These are phyloP conservation scores for Oryza brachyantha DNA, from an alignment of 176 grass and related monocot genomes.

Conservation along the genomic window DNA sequence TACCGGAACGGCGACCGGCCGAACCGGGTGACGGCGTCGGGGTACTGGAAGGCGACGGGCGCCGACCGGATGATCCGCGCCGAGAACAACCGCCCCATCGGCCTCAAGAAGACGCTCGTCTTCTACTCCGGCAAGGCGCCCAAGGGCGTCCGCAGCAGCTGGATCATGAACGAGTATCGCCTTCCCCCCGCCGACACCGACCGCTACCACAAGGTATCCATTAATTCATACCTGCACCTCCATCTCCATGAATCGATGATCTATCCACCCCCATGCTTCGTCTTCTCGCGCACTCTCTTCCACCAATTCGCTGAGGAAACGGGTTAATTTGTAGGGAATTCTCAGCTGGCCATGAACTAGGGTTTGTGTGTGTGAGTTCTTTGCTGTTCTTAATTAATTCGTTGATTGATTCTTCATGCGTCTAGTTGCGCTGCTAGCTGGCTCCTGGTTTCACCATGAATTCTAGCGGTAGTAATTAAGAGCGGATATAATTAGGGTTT, in stretches of 20 bases:
- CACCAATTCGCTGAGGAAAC: neutral
- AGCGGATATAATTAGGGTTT: constrained; percentile 34
- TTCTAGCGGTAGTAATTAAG: neutral
- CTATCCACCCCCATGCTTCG: neutral
- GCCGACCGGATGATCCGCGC: constrained; percentile 74
- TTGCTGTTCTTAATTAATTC: neutral
- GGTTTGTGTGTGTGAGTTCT: constrained; percentile 23
- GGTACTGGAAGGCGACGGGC: constrained; percentile 99
- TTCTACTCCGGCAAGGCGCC: constrained; percentile 99
- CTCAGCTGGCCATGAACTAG: neutral
- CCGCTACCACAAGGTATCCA: constrained; percentile 69
- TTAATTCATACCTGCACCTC: neutral
- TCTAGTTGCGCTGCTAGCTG: neutral
- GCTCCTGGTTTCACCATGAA: neutral
- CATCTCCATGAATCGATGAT: too few relatives aligned
- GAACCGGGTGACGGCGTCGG: constrained; percentile 87
- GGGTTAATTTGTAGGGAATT: neutral
- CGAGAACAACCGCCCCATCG: constrained; percentile 70
- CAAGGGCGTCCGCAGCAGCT: constrained; percentile 80
- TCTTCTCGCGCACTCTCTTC: neutral
- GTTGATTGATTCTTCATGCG: neutral
- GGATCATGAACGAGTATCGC: constrained; percentile 99
- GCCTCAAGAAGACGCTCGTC: constrained; percentile 95
- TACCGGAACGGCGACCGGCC: constrained; percentile 96
- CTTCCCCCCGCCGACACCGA: constrained; percentile 56